Evolutionary conservation across 2,329 filamentous ascomycete genomes (phyloP).

Genomic region (Colletotrichum falcatum): DNA sequence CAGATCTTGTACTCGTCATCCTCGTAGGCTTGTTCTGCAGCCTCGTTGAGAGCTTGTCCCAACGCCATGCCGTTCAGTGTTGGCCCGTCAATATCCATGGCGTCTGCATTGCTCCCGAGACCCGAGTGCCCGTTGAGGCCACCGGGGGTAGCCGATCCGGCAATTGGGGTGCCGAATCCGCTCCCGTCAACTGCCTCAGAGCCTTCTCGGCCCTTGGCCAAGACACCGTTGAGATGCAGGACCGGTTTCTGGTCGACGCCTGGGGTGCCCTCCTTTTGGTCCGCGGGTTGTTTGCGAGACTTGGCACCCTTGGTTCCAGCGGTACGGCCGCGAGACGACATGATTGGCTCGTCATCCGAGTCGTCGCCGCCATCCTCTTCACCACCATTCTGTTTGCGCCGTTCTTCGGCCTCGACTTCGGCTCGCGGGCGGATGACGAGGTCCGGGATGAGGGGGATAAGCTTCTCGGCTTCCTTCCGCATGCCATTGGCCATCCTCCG

Average conservation of each 20-base stretch:
- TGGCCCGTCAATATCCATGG: slow-evolving; percentile 87
- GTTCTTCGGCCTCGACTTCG: slow-evolving; percentile 90
- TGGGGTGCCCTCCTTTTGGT: slow-evolving; percentile 84
- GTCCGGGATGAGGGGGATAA: slow-evolving; percentile 94
- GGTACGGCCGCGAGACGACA: slow-evolving; percentile 94
- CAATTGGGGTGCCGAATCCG: slow-evolving; percentile 84
- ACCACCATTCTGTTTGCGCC: slow-evolving; percentile 86
- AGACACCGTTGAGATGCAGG: slow-evolving; percentile 73
- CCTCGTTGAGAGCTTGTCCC: slow-evolving; percentile 72
- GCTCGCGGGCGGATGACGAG: slow-evolving; percentile 90
- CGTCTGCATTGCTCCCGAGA: slow-evolving; percentile 80
- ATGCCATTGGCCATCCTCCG: slow-evolving; percentile 95
- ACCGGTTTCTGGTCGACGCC: slow-evolving; percentile 79
- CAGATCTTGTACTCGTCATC: slow-evolving; percentile 98
- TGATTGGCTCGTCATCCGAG: slow-evolving; percentile 97
- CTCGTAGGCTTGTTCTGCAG: slow-evolving; percentile 81
- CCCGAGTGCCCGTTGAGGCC: slow-evolving; percentile 75
- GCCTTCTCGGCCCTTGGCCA: slow-evolving; percentile 74
- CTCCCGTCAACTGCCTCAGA: slow-evolving; percentile 86
- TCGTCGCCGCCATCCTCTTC: slow-evolving; percentile 88
- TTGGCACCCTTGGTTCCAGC: slow-evolving; percentile 83
- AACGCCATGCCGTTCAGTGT: slow-evolving; percentile 75
- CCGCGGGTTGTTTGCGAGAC: slow-evolving; percentile 78
- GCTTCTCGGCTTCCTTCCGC: slow-evolving; percentile 97
- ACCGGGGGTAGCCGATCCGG: slow-evolving; percentile 81